Evolutionary conservation across 148 eudicot genomes (phyloP).

Genomic region (Persicaria tinctoria): DNA sequence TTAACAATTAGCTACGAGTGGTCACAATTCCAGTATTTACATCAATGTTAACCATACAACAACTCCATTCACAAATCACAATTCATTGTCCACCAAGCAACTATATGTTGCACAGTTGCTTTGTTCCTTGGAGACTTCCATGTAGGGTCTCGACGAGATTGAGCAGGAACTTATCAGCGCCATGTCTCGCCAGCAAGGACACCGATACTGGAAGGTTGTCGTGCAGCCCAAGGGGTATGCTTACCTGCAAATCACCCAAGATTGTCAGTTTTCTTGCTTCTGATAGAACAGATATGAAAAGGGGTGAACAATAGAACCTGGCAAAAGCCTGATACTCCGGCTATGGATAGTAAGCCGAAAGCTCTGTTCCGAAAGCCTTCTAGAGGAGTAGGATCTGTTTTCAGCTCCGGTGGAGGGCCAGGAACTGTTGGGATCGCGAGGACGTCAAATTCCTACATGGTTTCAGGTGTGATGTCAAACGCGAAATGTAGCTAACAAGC

Average conservation of each 20-base stretch:
- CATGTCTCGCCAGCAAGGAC: constrained; percentile 75
- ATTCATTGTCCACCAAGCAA: not conserved
- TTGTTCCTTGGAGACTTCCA: constrained; percentile 37
- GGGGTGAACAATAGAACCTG: constrained; percentile 38
- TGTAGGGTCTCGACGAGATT: constrained; percentile 44
- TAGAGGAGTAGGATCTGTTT: constrained; percentile 44
- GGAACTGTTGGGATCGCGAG: constrained; percentile 84
- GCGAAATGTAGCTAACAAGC: not conserved
- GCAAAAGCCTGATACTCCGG: constrained; percentile 86
- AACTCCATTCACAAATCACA: not conserved
- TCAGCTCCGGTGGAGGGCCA: constrained; percentile 77
- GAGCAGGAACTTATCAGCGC: constrained; percentile 73
- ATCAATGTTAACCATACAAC: not conserved
- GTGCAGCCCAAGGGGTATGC: constrained; percentile 65
- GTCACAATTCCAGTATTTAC: not conserved
- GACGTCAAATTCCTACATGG: constrained; percentile 52
- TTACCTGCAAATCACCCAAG: constrained; percentile 44
- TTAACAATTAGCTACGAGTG: not conserved
- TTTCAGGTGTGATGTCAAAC: not conserved
- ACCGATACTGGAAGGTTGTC: constrained; percentile 66
- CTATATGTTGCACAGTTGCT: constrained; percentile 1
- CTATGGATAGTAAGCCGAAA: constrained; percentile 72
- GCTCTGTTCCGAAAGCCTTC: constrained; percentile 70
- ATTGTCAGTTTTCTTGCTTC: not conserved
- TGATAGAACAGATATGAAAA: constrained; percentile 16